These are phyloP conservation scores for Pulveroboletus sp. DNA, from an alignment of 768 basidiomycete genomes.

Conservation along the genomic window DNA sequence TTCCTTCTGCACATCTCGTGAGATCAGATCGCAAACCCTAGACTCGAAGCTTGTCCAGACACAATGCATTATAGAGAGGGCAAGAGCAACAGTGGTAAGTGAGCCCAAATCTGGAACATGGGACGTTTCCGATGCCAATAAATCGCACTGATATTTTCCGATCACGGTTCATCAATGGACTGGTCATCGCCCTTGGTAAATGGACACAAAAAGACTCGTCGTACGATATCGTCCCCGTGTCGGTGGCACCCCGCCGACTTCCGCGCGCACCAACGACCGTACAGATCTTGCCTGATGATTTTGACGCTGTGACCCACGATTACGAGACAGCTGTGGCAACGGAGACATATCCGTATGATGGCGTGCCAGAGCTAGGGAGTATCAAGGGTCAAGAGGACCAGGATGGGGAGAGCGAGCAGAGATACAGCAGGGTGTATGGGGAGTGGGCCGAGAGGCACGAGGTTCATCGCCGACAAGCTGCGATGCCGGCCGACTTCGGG, in stretches of 20 bases:
- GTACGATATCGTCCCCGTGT: constrained; percentile 27
- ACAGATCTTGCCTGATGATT: constrained; percentile 29
- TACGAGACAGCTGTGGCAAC: constrained; percentile 25
- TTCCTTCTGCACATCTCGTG: neutral
- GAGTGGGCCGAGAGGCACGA: constrained; percentile 30
- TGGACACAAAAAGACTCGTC: constrained; percentile 26
- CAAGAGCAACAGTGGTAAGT: constrained; percentile 26
- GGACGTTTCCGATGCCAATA: neutral
- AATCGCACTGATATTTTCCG: constrained; percentile 6
- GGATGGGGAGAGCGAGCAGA: constrained; percentile 3
- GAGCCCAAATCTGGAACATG: constrained; percentile 7
- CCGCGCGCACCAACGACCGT: constrained; percentile 31
- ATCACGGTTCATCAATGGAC: constrained; percentile 14
- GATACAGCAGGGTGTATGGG: constrained; percentile 29
- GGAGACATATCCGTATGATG: constrained; percentile 21
- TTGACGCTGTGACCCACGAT: constrained; percentile 28
- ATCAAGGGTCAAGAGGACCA: constrained; percentile 6
- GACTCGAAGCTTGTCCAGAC: neutral
- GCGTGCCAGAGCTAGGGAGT: constrained; percentile 21
- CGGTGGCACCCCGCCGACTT: constrained; percentile 14
- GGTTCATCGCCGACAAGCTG: constrained; percentile 21
- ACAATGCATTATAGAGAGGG: constrained; percentile 24
- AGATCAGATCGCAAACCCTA: neutral
- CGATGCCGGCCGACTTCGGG: constrained; percentile 24
- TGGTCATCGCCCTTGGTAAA: neutral